Evolutionary conservation across 1,284 basidiomycete species (phyloP).

Genomic region (Anthracocystis walkeri): DNA sequence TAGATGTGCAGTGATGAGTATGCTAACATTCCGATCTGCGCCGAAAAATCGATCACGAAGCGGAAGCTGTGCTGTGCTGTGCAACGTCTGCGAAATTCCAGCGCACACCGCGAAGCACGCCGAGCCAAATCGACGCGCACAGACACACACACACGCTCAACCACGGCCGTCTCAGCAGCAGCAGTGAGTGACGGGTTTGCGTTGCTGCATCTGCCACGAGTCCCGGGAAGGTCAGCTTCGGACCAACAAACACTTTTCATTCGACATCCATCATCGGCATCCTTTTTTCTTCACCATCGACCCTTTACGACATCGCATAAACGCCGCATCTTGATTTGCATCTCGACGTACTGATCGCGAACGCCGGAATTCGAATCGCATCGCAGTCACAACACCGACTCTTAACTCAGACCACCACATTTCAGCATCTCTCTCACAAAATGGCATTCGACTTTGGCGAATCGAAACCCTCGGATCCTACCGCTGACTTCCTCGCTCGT

Average conservation of each 20-base stretch:
- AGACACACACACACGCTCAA: slow-evolving; percentile 10
- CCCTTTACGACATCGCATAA: no score
- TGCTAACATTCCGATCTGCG: neutral
- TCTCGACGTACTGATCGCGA: neutral
- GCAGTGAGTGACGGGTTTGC: no score
- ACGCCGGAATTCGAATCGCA: neutral
- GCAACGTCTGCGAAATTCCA: slow-evolving; percentile 1
- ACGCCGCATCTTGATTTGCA: neutral
- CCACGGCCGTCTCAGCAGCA: neutral
- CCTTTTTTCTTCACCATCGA: neutral
- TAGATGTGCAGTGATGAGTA: neutral
- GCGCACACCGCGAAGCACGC: neutral
- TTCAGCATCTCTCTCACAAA: neutral
- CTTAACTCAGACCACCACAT: neutral
- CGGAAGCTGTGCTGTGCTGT: slow-evolving; percentile 3
- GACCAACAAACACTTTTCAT: slow-evolving; percentile 7
- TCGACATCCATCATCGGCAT: slow-evolving; percentile 6
- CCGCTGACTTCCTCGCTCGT: slow-evolving; percentile 67
- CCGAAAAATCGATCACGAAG: slow-evolving; percentile 32
- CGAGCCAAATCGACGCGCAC: slow-evolving; percentile 13
- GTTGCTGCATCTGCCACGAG: slow-evolving; percentile 6
- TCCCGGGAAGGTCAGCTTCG: slow-evolving; percentile 13
- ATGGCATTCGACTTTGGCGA: slow-evolving; percentile 64
- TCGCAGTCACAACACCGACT: neutral
- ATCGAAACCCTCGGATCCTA: slow-evolving; percentile 60